Base-by-base conservation (phyloP, 2,329 filamentous ascomycete species). In the Bipolaris victoriae region DNA sequence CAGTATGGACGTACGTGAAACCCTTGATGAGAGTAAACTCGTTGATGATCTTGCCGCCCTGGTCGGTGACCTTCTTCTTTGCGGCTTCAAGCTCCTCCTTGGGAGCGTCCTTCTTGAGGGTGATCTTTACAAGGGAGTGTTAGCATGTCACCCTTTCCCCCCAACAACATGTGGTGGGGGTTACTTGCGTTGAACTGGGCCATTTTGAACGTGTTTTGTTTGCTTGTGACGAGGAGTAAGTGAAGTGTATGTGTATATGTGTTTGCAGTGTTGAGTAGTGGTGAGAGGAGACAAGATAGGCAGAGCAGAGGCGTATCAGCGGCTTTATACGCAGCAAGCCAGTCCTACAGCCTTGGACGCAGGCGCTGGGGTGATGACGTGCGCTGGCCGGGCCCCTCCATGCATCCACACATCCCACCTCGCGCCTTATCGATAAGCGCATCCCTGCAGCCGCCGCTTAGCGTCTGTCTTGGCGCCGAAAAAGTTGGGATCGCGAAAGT, bases 11-110 rank as follows among this genome's bases (percentile, higher is more conserved):
- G 67, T 87, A 97, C 94, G 90, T 88, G 82, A 97, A 97, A 57
- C 90, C 93, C 82, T 94, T 96, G 84, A 97, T 92, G 69, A 97
- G 79, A 60, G 80, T 88, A 83, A 91, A 97, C 76, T 95, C 90
- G 68, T 95, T 88, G 53, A 81, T 86, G 80, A 98, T 95, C 77
- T 86, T 87, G 75, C 92, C 94, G 73, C 94, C 94, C 75, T 94
- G 86, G 40, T 89, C 84, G 58, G 76, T 80, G 67, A 88, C 90
- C 57, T 88, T 80, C 76, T 93, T 80, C 87, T 96, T 96, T 60
- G 90, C 89, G 50, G 90, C 92, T 48, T 87, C 80, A 64, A 96
- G 82, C 73, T 96, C 82, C 31, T 87, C 86, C 46, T 81, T 72
- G 56, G 85, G 83, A 63, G 89, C 87, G 61, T 87, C 85, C 39